These are phyloP conservation scores for Penicillium olsonii DNA, from an alignment of 2,329 filamentous ascomycete genomes.

Conservation along the genomic window DNA sequence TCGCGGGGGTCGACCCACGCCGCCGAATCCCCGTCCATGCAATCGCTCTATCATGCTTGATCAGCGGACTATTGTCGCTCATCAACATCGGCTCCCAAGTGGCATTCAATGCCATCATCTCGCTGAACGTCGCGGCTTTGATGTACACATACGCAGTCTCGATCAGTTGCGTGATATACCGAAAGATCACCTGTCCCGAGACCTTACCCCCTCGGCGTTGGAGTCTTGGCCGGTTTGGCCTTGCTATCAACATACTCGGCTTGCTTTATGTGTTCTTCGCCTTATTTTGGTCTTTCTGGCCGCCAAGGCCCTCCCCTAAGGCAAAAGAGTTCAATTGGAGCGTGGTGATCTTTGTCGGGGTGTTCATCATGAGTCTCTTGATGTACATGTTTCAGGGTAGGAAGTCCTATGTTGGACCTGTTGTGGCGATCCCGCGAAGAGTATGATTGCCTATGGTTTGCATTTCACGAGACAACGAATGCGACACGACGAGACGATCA, in stretches of 20 bases:
- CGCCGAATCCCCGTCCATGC: slow-evolving; percentile 48
- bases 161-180: slow-evolving; percentile 48
- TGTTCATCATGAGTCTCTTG: slow-evolving; percentile 41
- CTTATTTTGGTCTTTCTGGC: slow-evolving; percentile 53
- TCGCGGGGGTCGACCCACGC: slow-evolving; percentile 38
- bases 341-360: slow-evolving; percentile 45
- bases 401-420: slow-evolving; percentile 34
- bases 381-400: slow-evolving; percentile 42
- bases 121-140: slow-evolving; percentile 50
- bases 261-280: slow-evolving; percentile 47
- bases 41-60: slow-evolving; percentile 31
- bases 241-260: slow-evolving; percentile 48
- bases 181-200: slow-evolving; percentile 41
- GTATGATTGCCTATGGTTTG: background rate
- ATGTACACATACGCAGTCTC: slow-evolving; percentile 55
- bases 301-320: slow-evolving; percentile 40
- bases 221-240: slow-evolving; percentile 46
- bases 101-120: slow-evolving; percentile 56
- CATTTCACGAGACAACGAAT: background rate
- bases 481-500: background rate
- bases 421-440: slow-evolving; percentile 18
- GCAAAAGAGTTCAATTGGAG: slow-evolving; percentile 53
- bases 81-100: slow-evolving; percentile 55
- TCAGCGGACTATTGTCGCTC: slow-evolving; percentile 44
- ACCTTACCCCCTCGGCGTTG: slow-evolving; percentile 45